Percentiles rank a stretch among this genome's conserved stretches.
Conservation (phyloP, 768 basidiomycete genomes). For the Gloeophyllum trabeum region DNA sequence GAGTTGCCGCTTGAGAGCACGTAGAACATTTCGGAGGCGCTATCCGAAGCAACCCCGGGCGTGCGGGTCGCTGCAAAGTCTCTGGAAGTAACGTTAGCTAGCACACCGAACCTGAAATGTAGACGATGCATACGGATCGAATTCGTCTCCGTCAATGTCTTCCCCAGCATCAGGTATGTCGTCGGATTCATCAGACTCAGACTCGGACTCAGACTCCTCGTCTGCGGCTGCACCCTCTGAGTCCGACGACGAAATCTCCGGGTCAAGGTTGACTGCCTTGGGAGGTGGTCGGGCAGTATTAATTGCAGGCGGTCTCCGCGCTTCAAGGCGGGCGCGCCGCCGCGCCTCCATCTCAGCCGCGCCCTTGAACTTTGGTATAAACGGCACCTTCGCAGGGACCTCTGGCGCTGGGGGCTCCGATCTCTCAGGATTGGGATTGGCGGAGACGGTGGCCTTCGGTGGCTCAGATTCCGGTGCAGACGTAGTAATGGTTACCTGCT, state of each 20-base stretch:
- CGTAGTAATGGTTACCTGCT: not conserved
- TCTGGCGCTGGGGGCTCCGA: slow-evolving; percentile 10
- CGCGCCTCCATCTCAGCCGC: slow-evolving; percentile 82
- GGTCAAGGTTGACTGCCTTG: slow-evolving; percentile 29
- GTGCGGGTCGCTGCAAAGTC: slow-evolving; percentile 58
- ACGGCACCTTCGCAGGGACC: slow-evolving; percentile 40
- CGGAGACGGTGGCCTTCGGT: slow-evolving; percentile 6
- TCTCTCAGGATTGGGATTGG: slow-evolving; percentile 7
- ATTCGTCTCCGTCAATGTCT: slow-evolving; percentile 57
- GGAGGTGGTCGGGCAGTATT: slow-evolving; percentile 19
- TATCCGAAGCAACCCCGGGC: slow-evolving; percentile 39
- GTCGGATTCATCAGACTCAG: slow-evolving; percentile 38
- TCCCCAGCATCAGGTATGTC: slow-evolving; percentile 34
- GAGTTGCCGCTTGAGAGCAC: slow-evolving; percentile 41
- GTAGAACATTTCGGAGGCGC: slow-evolving; percentile 53
- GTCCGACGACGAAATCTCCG: slow-evolving; percentile 36
- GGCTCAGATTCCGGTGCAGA: not conserved
- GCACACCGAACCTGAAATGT: not conserved
- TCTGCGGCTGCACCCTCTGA: slow-evolving; percentile 25
- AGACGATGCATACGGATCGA: slow-evolving; percentile 54
- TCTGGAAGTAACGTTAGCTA: slow-evolving; percentile 20
- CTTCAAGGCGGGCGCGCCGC: slow-evolving; percentile 52
- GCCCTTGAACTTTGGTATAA: slow-evolving; percentile 71
- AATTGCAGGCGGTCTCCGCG: slow-evolving; percentile 33
- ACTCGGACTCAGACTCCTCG: slow-evolving; percentile 29